phyloP scores from a whole-genome alignment of 2,329 filamentous ascomycete genomes.

The Sporothrix euskadiensis region DNA sequence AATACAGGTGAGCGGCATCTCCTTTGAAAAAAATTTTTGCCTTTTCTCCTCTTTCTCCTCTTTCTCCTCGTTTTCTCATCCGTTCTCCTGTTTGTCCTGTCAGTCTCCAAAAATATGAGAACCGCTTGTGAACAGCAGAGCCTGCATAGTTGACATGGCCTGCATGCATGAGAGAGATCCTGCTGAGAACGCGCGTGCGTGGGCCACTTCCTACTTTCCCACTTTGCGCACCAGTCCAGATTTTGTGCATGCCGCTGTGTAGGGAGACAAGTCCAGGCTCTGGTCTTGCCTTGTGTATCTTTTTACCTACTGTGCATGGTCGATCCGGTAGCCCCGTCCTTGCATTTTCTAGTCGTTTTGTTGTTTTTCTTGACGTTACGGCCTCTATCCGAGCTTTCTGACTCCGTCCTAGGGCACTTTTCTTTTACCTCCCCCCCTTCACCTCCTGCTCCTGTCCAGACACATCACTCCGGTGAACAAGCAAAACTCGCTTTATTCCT shows the following conservation, averaged over 20 bases:
- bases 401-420: too few relatives aligned
- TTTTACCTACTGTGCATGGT: not conserved
- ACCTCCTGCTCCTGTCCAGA: not conserved
- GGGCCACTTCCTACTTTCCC: not conserved
- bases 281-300: not conserved
- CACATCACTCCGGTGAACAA: not conserved
- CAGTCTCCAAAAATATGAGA: not conserved
- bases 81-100: not conserved
- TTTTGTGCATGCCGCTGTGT: constrained; percentile 5
- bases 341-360: not conserved
- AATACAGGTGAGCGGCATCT: too few relatives aligned
- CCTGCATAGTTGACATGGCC: not conserved
- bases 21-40: too few relatives aligned
- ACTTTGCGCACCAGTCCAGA: not conserved
- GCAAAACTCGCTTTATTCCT: not conserved
- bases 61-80: too few relatives aligned
- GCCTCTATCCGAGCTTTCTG: too few relatives aligned
- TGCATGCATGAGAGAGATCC: not conserved
- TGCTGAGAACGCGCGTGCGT: not conserved
- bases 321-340: not conserved
- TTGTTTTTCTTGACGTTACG: not conserved
- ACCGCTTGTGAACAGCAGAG: not conserved
- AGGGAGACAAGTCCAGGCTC: not conserved
- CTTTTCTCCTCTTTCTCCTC: too few relatives aligned
- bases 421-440: too few relatives aligned